A percentile compares a stretch with the other conserved stretches of the same genome.
Conservation (phyloP, 805 yeast genomes). For the Zygoascus flipseniorum region DNA sequence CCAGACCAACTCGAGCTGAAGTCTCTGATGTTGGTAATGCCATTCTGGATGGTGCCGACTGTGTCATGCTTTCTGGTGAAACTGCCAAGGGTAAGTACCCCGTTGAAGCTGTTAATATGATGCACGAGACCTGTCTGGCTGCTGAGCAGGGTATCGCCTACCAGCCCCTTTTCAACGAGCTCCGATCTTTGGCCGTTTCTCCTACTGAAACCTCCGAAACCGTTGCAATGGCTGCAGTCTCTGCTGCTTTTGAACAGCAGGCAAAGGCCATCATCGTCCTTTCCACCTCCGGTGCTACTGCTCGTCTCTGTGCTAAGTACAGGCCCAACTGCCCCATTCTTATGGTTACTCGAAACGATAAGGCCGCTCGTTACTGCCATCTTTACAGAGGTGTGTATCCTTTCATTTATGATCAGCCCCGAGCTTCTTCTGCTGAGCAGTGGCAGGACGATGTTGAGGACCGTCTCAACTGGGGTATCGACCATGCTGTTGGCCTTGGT, state of each 20-base stretch:
- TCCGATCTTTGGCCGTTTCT: conserved; percentile 73
- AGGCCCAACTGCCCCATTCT: conserved; percentile 96
- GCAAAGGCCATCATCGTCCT: conserved; percentile 96
- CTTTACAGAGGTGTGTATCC: conserved; percentile 98
- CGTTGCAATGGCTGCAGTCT: conserved; percentile 92
- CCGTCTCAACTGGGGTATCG: conserved; percentile 88
- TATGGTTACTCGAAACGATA: conserved; percentile 93
- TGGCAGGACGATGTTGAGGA: conserved; percentile 97
- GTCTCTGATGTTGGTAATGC: conserved; percentile 99
- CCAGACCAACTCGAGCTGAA: conserved; percentile 99
- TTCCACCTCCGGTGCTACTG: conserved; percentile 91
- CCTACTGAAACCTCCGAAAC: conserved; percentile 95
- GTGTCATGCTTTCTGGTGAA: conserved; percentile 99
- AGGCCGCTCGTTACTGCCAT: conserved; percentile 92
- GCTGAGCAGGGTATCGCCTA: conserved; percentile 97
- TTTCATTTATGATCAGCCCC: conserved; percentile 63
- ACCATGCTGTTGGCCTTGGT: conserved; percentile 80
- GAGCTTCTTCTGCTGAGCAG: conserved; percentile 48
- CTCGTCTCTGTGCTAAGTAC: conserved; percentile 94
- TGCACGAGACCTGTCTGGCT: conserved; percentile 94
- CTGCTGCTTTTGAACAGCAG: conserved; percentile 91
- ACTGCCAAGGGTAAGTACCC: conserved; percentile 99
- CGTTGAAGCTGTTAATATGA: conserved; percentile 93
- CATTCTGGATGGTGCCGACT: conserved; percentile 97
- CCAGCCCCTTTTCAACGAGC: conserved; percentile 71